These are phyloP conservation scores for Boletus huronensis DNA, from an alignment of 768 basidiomycete species.

Conservation along the genomic window DNA sequence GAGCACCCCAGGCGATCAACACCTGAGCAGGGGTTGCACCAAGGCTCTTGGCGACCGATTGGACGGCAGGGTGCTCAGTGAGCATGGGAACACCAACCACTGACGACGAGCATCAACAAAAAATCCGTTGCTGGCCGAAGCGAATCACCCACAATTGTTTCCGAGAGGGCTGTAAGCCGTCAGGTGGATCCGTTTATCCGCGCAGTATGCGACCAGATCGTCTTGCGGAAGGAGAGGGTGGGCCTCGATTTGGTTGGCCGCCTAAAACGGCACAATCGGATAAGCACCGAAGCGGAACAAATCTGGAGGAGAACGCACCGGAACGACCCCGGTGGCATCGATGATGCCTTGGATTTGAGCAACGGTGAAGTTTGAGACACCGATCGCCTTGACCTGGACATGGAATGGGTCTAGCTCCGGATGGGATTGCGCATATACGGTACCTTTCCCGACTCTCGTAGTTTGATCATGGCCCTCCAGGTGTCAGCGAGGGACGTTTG, in stretches of 20 bases:
- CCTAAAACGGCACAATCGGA: slow-evolving; percentile 28
- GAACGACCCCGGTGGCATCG: slow-evolving; percentile 66
- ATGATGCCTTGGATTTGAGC: slow-evolving; percentile 64
- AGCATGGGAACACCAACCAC: slow-evolving; percentile 61
- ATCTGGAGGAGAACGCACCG: slow-evolving; percentile 39
- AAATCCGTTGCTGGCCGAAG: neutral
- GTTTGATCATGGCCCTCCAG: slow-evolving; percentile 75
- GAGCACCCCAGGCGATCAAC: slow-evolving; percentile 74
- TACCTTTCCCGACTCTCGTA: slow-evolving; percentile 68
- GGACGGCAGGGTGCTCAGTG: slow-evolving; percentile 61
- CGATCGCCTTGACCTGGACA: slow-evolving; percentile 59
- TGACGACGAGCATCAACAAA: slow-evolving; percentile 22
- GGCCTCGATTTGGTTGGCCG: slow-evolving; percentile 77
- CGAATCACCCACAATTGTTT: slow-evolving; percentile 57
- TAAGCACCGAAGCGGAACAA: neutral
- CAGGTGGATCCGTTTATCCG: slow-evolving; percentile 66
- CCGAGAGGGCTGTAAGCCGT: slow-evolving; percentile 76
- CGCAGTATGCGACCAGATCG: slow-evolving; percentile 67
- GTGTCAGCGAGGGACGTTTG: slow-evolving; percentile 68
- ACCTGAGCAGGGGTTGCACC: slow-evolving; percentile 75
- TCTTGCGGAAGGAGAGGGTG: slow-evolving; percentile 79
- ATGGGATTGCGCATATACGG: neutral
- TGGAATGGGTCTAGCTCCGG: neutral
- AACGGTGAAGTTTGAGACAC: slow-evolving; percentile 80
- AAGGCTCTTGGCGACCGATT: slow-evolving; percentile 59